Evolutionary conservation across 2,329 filamentous ascomycete genomes (phyloP), one percentile per base, ranked within the genome.

Genomic region (Paecilomyces sp.): DNA sequence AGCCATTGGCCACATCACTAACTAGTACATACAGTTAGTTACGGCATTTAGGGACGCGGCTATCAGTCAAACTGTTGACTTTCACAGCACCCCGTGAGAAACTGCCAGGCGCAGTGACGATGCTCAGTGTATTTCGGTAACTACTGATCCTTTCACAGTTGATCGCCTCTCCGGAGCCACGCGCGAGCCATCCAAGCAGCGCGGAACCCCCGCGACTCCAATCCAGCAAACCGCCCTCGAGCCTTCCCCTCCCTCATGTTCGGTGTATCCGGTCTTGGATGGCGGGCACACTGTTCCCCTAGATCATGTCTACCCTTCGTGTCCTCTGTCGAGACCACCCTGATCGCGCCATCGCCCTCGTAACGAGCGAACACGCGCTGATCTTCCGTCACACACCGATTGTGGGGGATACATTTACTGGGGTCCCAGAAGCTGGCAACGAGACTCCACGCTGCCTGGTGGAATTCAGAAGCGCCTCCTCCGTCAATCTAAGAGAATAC

Each of bases 281-380:
- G 41, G 41, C n/a, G 41, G 41, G n/a, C 34, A 22, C 25, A 54
- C 24, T 9, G 52, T 11, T 33, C 55, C 34, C 41, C 47, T 36
- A 56, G 55, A 64, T 62, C 61, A 83, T 83, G 79, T 85, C 88
- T 59, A 70, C 66, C 60, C 88, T 91, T 77, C 88, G 88, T 69
- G 86, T 96, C 62, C 84, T 94, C 69, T 87, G 96, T 74, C 89
- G 89, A 78, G 92, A 97, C 71, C 86, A 91, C 71, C 91, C 91
- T 66, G 86, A 91, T 72, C 90, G 93, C 65, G 89, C 91, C 65
- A 91, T 97, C 73, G 91, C 91, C 64, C 87, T 97, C 65, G 88
- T 88, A 41, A 92, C 92, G 31, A 79, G 87, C 50, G 84, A 87
- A 22, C 88, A 96, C 75, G 89, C 88, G 70, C 83, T 97, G 67